Evolutionary conservation across 208 protist species (phyloP).

Genomic region (Leishmania aethiopica): DNA sequence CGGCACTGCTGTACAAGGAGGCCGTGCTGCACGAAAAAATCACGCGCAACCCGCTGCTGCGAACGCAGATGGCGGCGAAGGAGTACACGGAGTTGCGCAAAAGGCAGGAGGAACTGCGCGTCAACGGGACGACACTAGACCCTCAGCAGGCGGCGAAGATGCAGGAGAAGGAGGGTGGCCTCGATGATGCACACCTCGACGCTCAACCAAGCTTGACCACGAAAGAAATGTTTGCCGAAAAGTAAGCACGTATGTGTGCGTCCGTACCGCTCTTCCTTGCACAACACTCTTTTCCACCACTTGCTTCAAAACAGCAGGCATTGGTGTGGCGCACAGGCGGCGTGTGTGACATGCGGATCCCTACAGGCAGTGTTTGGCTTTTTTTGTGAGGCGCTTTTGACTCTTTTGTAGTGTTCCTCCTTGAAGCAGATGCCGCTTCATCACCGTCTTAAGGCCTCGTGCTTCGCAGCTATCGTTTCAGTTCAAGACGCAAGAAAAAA

Average conservation of each 20-base stretch:
- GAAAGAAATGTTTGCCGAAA: slow-evolving; percentile 59
- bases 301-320: neutral
- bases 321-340: neutral
- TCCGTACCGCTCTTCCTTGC: neutral
- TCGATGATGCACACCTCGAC: slow-evolving; percentile 44
- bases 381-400: neutral
- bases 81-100: slow-evolving; percentile 76
- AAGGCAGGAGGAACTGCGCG: slow-evolving; percentile 54
- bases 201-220: slow-evolving; percentile 48
- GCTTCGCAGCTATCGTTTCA: neutral
- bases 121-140: slow-evolving; percentile 43
- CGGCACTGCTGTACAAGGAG: slow-evolving; percentile 71
- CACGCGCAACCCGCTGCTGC: slow-evolving; percentile 69
- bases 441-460: neutral
- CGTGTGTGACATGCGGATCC: neutral
- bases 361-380: neutral
- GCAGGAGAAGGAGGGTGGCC: slow-evolving; percentile 45
- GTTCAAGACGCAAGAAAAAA: neutral
- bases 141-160: slow-evolving; percentile 61
- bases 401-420: neutral
- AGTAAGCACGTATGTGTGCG: slow-evolving; percentile 8
- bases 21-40: slow-evolving; percentile 57
- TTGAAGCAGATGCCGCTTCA: neutral
- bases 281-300: neutral
- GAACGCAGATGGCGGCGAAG: slow-evolving; percentile 54